Evolutionary conservation across 257 asterid species (phyloP).

Genomic region (Asclepias syriaca): DNA sequence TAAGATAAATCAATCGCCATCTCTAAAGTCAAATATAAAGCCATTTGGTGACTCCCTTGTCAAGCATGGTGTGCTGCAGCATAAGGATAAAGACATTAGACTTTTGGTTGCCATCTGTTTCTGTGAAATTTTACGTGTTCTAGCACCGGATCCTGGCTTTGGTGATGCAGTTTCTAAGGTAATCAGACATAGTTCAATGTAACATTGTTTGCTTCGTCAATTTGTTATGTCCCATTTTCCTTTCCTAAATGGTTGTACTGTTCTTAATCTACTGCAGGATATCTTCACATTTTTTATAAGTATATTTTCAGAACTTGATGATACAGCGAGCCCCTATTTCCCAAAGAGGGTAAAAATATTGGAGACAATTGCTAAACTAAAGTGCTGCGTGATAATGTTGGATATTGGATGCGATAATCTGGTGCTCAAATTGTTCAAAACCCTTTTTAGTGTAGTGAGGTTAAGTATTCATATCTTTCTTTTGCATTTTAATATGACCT

Average conservation of each 20-base stretch:
- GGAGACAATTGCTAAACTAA: conserved; percentile 62
- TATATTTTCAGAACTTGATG: conserved; percentile 61
- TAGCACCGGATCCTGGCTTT: conserved; percentile 70
- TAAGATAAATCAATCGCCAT: conserved; percentile 46
- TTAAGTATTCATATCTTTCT: conserved; percentile 12
- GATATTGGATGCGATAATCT: conserved; percentile 75
- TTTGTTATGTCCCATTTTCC: not conserved
- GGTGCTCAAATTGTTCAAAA: conserved; percentile 62
- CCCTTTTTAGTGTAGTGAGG: conserved; percentile 68
- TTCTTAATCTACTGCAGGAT: conserved; percentile 43
- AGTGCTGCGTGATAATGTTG: conserved; percentile 64
- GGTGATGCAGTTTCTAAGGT: conserved; percentile 56
- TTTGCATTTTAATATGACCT: not conserved
- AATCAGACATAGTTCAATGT: conserved; percentile 13
- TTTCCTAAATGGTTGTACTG: conserved; percentile 8
- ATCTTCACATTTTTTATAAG: conserved; percentile 55
- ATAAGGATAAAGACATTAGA: conserved; percentile 64
- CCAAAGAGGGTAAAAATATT: conserved; percentile 45
- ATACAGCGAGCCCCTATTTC: conserved; percentile 53
- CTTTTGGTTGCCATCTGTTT: conserved; percentile 65
- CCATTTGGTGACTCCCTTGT: conserved; percentile 55
- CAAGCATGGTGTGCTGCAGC: conserved; percentile 51
- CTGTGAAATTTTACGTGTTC: conserved; percentile 55
- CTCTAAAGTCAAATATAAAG: conserved; percentile 32
- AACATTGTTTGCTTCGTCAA: not conserved